Evolutionary conservation across 345 rosid species (phyloP), one percentile per base, ranked within the genome.

Genomic region (Eutrema yunnanense): DNA sequence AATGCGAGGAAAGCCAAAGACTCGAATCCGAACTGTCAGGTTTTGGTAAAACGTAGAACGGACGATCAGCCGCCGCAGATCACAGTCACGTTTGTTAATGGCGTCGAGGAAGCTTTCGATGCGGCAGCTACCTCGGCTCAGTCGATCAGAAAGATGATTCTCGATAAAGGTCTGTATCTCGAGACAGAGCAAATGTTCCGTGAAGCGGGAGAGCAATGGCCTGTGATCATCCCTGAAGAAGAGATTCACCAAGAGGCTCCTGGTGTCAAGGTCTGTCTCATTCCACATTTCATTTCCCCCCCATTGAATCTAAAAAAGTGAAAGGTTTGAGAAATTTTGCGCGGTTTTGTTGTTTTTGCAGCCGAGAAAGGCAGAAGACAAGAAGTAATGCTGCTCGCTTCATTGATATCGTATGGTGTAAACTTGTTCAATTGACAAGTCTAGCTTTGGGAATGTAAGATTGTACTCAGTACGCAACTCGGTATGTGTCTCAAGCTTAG

Each of bases 131-230:
- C 92, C n/a, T 71, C 91, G 2, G 97, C 96, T 7, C 97, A 91
- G 82, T 42, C 85, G 3, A 89, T 94, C 30, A 62, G 96, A 74
- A 84, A 16, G 82, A 86, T 89, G 86, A 89, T 94, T 62, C 86
- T 91, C 5, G 90, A 89, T 52, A 91, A 89, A 78, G 96, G 97
- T 50, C 90, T 79, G 83, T 13, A 8, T 14, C 95, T 91, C 0
- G 96, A 91, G 84, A 89, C 92, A 2, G 90, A 94, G 86, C 97
- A 88, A 69, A 89, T 89, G 97, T 94, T 91, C 78, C 90, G 90
- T 8, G 96, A 94, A 62, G 92, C 96, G 5, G 96, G 97, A 0
- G 96, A 87, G 83, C 85, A 88, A 46, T 92, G 97, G 96, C 97
- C 96, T 22, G 92, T 89, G 36, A 38, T 87, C 12, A 89, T 92